Conservation (phyloP, 345 rosid species). For the rapeseed (Brassica napus) region DNA sequence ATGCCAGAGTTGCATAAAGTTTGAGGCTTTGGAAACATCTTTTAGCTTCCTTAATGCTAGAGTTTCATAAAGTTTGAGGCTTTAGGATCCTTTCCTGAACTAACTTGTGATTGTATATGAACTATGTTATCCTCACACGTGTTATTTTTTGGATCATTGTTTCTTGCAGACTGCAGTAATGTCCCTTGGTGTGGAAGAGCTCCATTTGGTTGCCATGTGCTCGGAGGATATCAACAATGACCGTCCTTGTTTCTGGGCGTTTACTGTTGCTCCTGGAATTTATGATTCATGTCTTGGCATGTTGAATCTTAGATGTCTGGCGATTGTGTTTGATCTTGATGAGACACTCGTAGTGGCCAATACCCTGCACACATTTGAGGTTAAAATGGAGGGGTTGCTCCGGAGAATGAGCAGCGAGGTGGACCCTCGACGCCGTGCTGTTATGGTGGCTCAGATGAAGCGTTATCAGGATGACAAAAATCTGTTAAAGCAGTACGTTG, state of each 20-base stretch:
- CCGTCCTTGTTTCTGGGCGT: conserved; percentile 90
- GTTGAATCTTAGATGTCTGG: conserved; percentile 93
- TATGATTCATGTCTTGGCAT: conserved; percentile 80
- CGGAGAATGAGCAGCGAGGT: conserved; percentile 70
- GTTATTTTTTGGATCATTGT: conserved; percentile 6
- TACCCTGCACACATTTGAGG: conserved; percentile 96
- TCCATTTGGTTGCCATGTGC: conserved; percentile 93
- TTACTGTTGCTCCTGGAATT: conserved; percentile 66
- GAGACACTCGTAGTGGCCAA: conserved; percentile 96
- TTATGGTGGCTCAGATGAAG: conserved; percentile 79
- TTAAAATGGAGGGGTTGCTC: conserved; percentile 77
- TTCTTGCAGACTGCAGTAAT: conserved; percentile 83
- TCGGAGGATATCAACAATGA: conserved; percentile 53
- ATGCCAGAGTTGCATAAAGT: too few relatives aligned
- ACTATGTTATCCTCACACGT: not conserved
- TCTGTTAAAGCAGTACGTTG: conserved; percentile 88
- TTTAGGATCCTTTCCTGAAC: not conserved
- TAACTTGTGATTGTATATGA: conserved; percentile 11
- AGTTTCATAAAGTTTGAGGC: conserved; percentile 19
- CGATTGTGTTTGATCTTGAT: conserved; percentile 97
- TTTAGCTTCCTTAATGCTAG: not conserved
- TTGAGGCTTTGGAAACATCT: not conserved
- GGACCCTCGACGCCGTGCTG: conserved; percentile 72
- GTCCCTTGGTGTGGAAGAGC: conserved; percentile 74
- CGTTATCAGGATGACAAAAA: conserved; percentile 93